A percentile compares a stretch with the other conserved stretches of the same genome.
Conservation (phyloP, 495 filamentous ascomycete genomes). For the Aspergillus avenaceus region DNA sequence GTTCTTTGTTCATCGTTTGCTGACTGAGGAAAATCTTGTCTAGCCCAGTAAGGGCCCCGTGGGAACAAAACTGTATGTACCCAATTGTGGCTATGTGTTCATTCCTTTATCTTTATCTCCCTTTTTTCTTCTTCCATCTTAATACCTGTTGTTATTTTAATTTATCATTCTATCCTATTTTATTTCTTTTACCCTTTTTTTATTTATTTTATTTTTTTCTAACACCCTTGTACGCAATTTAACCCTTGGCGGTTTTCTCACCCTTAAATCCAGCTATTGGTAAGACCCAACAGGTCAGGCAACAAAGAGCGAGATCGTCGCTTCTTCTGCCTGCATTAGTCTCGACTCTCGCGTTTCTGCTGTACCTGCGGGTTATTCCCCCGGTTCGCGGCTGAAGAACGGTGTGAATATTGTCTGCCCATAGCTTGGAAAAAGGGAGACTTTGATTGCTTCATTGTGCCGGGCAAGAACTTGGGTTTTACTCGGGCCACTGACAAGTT, state of each 20-base stretch:
- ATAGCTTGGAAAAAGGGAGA: neutral
- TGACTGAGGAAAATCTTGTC: neutral
- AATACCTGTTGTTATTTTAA: neutral
- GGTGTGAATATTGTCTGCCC: neutral
- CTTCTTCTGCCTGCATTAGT: neutral
- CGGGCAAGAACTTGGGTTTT: neutral
- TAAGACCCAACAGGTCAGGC: neutral
- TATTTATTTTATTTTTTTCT: slow-evolving; percentile 1
- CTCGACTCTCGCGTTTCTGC: neutral
- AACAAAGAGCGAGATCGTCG: neutral
- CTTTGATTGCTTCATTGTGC: neutral
- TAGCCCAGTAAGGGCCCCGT: neutral
- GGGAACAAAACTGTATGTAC: neutral
- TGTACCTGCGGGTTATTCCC: slow-evolving; percentile 3
- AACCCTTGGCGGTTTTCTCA: too few relatives aligned
- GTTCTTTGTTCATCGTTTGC: slow-evolving; percentile 4
- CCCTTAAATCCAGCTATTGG: neutral
- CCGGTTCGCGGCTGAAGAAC: slow-evolving; percentile 5
- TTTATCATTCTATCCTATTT: neutral
- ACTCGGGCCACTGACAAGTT: neutral
- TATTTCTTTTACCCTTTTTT: neutral
- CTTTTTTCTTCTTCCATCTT: neutral
- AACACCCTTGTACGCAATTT: neutral
- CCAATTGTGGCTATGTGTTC: slow-evolving; percentile 3
- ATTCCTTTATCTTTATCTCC: neutral